Conservation (phyloP, 2,329 filamentous ascomycete species). For the Beauveria sp. region DNA sequence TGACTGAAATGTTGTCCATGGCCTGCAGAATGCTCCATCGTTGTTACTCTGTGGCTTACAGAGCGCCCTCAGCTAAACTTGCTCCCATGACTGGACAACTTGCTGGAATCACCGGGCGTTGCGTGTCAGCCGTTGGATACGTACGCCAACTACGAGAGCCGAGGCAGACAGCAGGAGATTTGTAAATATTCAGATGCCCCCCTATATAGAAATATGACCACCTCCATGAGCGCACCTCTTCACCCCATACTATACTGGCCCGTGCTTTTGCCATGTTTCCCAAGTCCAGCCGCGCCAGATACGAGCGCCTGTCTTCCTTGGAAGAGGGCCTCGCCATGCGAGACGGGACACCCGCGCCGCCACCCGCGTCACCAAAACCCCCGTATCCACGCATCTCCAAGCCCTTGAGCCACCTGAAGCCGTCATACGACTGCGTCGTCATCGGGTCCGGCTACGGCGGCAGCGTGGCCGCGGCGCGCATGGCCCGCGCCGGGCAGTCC, state of each 20-base stretch:
- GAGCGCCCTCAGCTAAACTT: neutral
- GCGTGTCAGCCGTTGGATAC: neutral
- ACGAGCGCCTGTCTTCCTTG: neutral
- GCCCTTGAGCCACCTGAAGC: neutral
- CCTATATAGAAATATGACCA: neutral
- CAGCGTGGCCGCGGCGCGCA: constrained; percentile 55
- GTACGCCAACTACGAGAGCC: neutral
- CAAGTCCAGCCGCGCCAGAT: neutral
- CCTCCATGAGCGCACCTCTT: neutral
- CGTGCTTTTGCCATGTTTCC: neutral
- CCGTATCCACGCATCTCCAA: neutral
- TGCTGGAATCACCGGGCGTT: neutral
- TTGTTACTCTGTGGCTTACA: neutral
- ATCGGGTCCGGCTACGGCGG: constrained; percentile 65
- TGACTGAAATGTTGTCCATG: neutral
- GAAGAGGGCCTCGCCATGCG: neutral
- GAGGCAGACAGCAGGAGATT: neutral
- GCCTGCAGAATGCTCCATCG: neutral
- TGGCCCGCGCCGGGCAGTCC: constrained; percentile 47
- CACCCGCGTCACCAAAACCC: no score
- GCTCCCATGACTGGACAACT: neutral
- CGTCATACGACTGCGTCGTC: constrained; percentile 55
- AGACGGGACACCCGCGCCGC: neutral
- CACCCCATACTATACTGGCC: neutral
- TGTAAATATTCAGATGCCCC: neutral